phyloP scores from a whole-genome alignment of 176 grass and related monocot species.

The Aegilops tauschii region DNA sequence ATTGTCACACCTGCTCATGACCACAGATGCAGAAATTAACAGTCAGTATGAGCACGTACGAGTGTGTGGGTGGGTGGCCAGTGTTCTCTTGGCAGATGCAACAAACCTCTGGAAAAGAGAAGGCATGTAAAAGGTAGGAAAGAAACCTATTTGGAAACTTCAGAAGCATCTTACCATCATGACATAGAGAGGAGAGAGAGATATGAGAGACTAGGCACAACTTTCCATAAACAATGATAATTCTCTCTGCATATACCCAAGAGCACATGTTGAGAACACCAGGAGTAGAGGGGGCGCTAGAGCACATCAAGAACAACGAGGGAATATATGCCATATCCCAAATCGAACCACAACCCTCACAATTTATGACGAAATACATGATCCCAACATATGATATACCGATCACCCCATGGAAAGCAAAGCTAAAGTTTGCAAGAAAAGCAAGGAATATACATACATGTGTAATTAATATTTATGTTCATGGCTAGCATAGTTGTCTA shows the following conservation, averaged over 20 bases:
- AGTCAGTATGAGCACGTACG: slow-evolving; percentile 3
- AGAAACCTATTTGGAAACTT: slow-evolving; percentile 90
- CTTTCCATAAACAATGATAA: slow-evolving; percentile 65
- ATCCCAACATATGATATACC: slow-evolving; percentile 48
- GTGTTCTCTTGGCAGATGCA: slow-evolving; percentile 77
- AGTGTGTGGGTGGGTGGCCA: slow-evolving; percentile 39
- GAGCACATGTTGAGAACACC: slow-evolving; percentile 58
- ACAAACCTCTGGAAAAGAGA: slow-evolving; percentile 56
- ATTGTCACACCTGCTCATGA: slow-evolving; percentile 74
- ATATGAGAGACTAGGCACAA: slow-evolving; percentile 51
- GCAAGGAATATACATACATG: slow-evolving; percentile 38
- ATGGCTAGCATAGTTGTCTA: slow-evolving; percentile 12
- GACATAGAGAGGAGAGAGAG: slow-evolving; percentile 42
- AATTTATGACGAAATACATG: slow-evolving; percentile 37
- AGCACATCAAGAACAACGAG: slow-evolving; percentile 55
- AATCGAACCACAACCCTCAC: slow-evolving; percentile 29
- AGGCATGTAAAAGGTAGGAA: slow-evolving; percentile 38
- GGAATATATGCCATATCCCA: slow-evolving; percentile 66
- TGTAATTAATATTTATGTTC: slow-evolving; percentile 20
- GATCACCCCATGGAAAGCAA: slow-evolving; percentile 36
- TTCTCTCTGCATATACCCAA: slow-evolving; percentile 67
- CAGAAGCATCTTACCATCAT: slow-evolving; percentile 78
- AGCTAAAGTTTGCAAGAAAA: slow-evolving; percentile 21
- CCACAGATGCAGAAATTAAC: slow-evolving; percentile 16
- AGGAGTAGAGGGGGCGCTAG: slow-evolving; percentile 40